Conservation (phyloP, 805 yeast species). For the Nakazawaea wyomingensis region DNA sequence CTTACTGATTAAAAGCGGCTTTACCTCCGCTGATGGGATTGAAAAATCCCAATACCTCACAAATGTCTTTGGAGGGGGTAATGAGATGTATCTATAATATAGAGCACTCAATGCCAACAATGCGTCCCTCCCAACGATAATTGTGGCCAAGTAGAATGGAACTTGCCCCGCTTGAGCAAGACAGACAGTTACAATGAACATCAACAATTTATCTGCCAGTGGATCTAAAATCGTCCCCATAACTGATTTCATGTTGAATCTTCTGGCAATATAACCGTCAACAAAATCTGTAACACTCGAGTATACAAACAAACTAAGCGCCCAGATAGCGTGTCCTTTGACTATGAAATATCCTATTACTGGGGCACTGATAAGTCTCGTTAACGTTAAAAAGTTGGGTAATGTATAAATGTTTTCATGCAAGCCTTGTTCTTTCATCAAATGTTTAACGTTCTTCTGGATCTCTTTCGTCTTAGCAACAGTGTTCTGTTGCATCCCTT, state of each 20-base stretch:
- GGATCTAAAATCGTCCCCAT: slow-evolving; percentile 94
- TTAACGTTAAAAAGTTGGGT: slow-evolving; percentile 80
- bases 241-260: slow-evolving; percentile 67
- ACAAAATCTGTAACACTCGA: slow-evolving; percentile 88
- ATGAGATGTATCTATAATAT: slow-evolving; percentile 63
- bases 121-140: slow-evolving; percentile 83
- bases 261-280: slow-evolving; percentile 90
- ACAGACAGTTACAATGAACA: slow-evolving; percentile 81
- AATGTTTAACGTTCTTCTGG: slow-evolving; percentile 25
- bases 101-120: slow-evolving; percentile 67
- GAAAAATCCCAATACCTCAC: slow-evolving; percentile 71
- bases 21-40: slow-evolving; percentile 79
- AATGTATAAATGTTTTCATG: slow-evolving; percentile 70
- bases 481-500: slow-evolving; percentile 17
- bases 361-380: slow-evolving; percentile 81
- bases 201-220: slow-evolving; percentile 85
- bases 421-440: slow-evolving; percentile 26
- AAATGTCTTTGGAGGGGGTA: slow-evolving; percentile 74
- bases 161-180: slow-evolving; percentile 63
- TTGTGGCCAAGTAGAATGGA: slow-evolving; percentile 60
- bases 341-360: slow-evolving; percentile 75
- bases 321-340: slow-evolving; percentile 54
- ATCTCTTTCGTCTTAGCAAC: slow-evolving; percentile 18
- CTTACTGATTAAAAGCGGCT: slow-evolving; percentile 82
- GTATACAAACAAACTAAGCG: slow-evolving; percentile 70